Evolutionary conservation across 371 early-diverging fungal genomes (phyloP), one percentile per base, ranked within the genome.

Genomic region (Rhizomucor pusillus): DNA sequence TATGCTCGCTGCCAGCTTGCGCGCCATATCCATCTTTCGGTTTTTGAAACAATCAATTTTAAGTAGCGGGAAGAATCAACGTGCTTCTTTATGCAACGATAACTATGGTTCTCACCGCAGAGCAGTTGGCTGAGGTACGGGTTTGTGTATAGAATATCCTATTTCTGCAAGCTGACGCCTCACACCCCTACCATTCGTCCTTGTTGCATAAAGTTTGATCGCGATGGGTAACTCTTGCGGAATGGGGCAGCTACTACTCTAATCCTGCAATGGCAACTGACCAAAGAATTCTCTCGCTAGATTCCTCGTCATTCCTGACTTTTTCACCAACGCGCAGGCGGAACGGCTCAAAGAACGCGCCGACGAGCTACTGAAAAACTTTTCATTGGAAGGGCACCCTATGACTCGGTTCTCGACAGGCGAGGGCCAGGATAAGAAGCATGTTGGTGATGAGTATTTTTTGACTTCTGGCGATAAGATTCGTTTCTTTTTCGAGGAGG

Each of bases 371-470:
- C 72, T 94, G 5, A 58, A 74, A 7, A 70, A 67, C 19, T 86
- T 92, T 49, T 82, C 89, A 13, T 63, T 90, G n/a, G 74, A 75
- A 33, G 76, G 69, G 7, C 94, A 94, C 57, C 93, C 92, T 5
- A 75, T 87, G 77, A 90, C 92, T 0, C 76, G 78, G 12, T 95
- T 95, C 61, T 75, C 79, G 4, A 93, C 96, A 0, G 88, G 90
- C 29, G 71, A 73, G 1, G 67, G 73, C 24, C 63, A 66, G 43
- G 66, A 73, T 29, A 70, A 79, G 24, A 73, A 84, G 46, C 92
- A 93, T 67, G 80, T 90, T 19, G 90, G 92, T 12, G 93, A 94
- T 58, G 88, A 89, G 18, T 97, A 95, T 68, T 95, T 95, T 71
- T 68, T 95, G 34, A 73, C 66, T 29, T 89, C 89, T 1, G 91